These are phyloP conservation scores for Candida succiphila DNA, from an alignment of 805 yeast genomes.

Conservation along the genomic window DNA sequence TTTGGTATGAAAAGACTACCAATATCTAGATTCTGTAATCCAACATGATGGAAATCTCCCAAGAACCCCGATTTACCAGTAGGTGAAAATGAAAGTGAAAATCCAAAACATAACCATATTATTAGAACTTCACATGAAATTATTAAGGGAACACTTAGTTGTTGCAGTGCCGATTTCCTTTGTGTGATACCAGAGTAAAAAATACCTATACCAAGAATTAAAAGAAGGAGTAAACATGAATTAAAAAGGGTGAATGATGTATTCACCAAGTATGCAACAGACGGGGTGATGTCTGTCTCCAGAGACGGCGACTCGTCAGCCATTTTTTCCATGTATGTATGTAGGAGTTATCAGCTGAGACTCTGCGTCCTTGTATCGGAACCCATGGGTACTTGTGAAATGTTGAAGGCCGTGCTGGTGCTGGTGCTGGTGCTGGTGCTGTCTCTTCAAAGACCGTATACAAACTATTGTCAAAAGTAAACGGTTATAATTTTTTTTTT, in stretches of 20 bases:
- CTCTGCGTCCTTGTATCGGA: no score
- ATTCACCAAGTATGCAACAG: conserved; percentile 3
- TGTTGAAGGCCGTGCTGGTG: no score
- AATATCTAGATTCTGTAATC: conserved; percentile 59
- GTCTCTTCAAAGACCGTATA: no score
- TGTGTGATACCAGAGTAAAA: conserved; percentile 80
- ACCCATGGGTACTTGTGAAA: no score
- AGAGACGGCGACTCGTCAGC: no score
- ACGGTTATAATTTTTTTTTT: no score
- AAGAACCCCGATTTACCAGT: conserved; percentile 52
- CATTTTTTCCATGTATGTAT: no score
- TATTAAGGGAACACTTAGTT: conserved; percentile 66
- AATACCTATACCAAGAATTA: conserved; percentile 84
- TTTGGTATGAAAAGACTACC: no score
- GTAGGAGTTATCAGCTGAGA: no score
- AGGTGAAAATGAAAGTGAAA: conserved; percentile 73
- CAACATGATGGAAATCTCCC: conserved; percentile 71
- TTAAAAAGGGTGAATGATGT: conserved; percentile 36
- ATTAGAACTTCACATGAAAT: conserved; percentile 57
- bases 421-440: no score
- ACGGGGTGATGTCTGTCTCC: no score
- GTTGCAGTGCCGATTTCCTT: conserved; percentile 68
- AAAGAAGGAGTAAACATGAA: conserved; percentile 55
- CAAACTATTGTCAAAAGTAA: no score
- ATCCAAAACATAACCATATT: conserved; percentile 93